Base-by-base conservation (phyloP, 108 stramenopile genomes). In the Nitzschia sp. region DNA sequence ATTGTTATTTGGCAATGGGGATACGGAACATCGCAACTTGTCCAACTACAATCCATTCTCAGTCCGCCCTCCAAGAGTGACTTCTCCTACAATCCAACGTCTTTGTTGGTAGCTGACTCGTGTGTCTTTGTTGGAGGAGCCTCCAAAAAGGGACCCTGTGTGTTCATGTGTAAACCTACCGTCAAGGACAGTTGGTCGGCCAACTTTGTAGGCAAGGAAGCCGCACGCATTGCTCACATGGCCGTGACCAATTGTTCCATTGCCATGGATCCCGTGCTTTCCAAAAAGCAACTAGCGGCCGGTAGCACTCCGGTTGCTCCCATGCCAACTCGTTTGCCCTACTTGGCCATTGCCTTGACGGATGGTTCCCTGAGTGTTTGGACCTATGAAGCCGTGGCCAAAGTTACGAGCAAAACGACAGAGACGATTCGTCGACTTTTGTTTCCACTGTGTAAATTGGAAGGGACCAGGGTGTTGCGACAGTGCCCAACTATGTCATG, bases 1-100 rank as follows among this genome's bases (percentile, higher is more conserved):
- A 78, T 91, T 52, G 88, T 72, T 21, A 81, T 91, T 22, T 94
- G 88, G 88, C 81, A 85, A 65, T 94, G 92, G 92, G 92, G 92
- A 10, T 85, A 88, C 57, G 80, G 73, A 10, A 56, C 76, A 6
- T 39, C 65, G 10, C 5, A 39, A 1, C 19, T 37, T 9, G 65
- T 86, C 41, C 69, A 77, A 6, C 39, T 94, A 3, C 89, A 91
- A 55, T 85, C 82, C 22, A 70, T 88, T 7, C 55, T 94, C 19
- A 71, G 80, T 39, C 82, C 82, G 6, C 87, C 85, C 6, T 57
- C 51, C 34, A 65, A 79, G 26, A 64, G 71, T 50, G 84, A 89
- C 62, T 83, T 69, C 65, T 41, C 69, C 7, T 89, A 86, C 75
- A 75, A 94, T 54, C 70, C 80, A 6, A 56, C 66, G 10, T 78